Evolutionary conservation across 257 asterid species (phyloP).

Genomic region (Eustoma russellianum): DNA sequence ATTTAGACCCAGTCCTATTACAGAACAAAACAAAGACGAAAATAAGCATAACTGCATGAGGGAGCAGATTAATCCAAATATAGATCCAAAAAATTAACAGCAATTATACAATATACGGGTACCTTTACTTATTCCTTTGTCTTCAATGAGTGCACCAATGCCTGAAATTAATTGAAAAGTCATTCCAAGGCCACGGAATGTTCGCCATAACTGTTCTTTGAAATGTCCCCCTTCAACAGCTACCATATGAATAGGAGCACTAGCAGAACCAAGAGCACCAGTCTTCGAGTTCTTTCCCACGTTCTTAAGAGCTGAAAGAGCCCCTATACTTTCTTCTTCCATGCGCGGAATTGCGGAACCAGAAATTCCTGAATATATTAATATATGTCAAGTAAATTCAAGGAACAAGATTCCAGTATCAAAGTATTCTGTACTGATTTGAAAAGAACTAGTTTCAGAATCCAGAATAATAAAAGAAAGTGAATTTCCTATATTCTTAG

Average conservation of each 20-base stretch:
- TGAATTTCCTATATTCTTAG: background rate
- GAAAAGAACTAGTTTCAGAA: background rate
- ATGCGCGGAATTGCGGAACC: conserved; percentile 35
- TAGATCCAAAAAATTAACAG: conserved; percentile 5
- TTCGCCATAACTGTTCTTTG: conserved; percentile 89
- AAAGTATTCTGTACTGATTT: background rate
- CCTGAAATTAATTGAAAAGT: conserved; percentile 76
- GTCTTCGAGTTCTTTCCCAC: conserved; percentile 65
- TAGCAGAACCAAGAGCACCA: conserved; percentile 74
- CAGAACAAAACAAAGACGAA: conserved; percentile 10
- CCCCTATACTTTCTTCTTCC: conserved; percentile 53
- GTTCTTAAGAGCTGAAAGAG: conserved; percentile 60
- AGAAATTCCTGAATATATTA: conserved; percentile 34
- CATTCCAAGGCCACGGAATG: conserved; percentile 74
- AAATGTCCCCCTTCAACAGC: conserved; percentile 74
- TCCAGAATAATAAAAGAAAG: too few species aligned
- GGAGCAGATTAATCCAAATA: conserved; percentile 7
- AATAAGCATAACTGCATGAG: conserved; percentile 5
- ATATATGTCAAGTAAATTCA: conserved; percentile 6
- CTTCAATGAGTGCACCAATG: conserved; percentile 79
- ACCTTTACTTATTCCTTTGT: conserved; percentile 90
- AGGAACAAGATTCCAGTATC: conserved; percentile 1
- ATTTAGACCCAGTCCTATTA: conserved; percentile 71
- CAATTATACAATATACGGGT: conserved; percentile 4
- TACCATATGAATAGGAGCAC: conserved; percentile 91